A percentile compares a stretch with the other conserved stretches of the same genome.
Evolutionary conservation across 1,284 basidiomycete genomes (phyloP).

Genomic region (Ustilago esculenta): DNA sequence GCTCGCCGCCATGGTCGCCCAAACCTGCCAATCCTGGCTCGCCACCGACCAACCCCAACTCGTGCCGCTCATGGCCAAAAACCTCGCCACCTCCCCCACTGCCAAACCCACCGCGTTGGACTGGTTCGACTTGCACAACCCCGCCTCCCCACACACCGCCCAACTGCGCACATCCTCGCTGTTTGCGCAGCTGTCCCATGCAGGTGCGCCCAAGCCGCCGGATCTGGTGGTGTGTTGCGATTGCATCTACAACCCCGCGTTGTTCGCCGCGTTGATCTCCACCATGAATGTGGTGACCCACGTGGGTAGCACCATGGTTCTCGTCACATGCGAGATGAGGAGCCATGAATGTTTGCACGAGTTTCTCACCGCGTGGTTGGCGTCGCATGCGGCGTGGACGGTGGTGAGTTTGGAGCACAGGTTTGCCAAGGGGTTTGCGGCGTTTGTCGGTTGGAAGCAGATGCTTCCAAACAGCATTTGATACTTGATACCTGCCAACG

Average conservation of each 20-base stretch:
- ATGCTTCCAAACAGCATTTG: no score
- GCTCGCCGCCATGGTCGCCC: constrained; percentile 40
- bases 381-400: constrained; percentile 14
- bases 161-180: constrained; percentile 19
- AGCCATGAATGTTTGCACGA: constrained; percentile 48
- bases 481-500: no score
- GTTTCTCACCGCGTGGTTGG: no score
- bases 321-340: constrained; percentile 56
- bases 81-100: no score
- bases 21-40: constrained; percentile 50
- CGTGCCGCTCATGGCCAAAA: constrained; percentile 51
- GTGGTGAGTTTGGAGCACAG: constrained; percentile 44
- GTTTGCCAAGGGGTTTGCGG: constrained; percentile 44
- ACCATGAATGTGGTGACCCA: constrained; percentile 50
- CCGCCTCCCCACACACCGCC: constrained; percentile 18
- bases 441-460: constrained; percentile 39
- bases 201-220: no score
- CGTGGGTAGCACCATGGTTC: constrained; percentile 38
- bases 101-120: constrained; percentile 23
- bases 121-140: constrained; percentile 46
- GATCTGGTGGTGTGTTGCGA: constrained; percentile 57
- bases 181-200: no score
- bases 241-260: constrained; percentile 60
- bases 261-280: constrained; percentile 55
- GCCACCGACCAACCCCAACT: constrained; percentile 57